phyloP scores from a whole-genome alignment of 176 grass and related monocot genomes.

The Tuctoria greenei region DNA sequence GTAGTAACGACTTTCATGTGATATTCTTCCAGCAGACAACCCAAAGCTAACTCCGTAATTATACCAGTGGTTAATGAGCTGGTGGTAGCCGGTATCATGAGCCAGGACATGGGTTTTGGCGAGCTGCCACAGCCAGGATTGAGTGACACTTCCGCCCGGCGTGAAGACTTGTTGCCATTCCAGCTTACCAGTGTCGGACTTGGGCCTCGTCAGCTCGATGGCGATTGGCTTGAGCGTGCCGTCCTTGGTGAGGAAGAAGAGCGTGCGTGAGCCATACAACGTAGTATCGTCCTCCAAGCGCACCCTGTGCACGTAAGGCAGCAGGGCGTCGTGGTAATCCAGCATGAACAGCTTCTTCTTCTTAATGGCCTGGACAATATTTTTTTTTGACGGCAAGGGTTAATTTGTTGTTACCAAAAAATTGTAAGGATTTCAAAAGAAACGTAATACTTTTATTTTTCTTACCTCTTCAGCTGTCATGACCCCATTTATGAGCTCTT shows the following conservation, averaged over 20 bases:
- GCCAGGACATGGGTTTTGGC: conserved; percentile 66
- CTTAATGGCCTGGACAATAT: conserved; percentile 43
- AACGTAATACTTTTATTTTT: too few relatives aligned
- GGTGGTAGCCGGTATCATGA: conserved; percentile 63
- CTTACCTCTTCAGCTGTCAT: conserved; percentile 61
- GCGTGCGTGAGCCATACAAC: conserved; percentile 60
- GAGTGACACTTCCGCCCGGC: conserved; percentile 30
- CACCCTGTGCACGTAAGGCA: conserved; percentile 63
- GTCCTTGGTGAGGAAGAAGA: conserved; percentile 53
- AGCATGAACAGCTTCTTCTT: conserved; percentile 67
- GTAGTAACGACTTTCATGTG: not conserved
- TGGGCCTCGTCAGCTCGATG: conserved; percentile 62
- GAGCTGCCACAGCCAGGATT: conserved; percentile 68
- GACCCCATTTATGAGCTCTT: conserved; percentile 38
- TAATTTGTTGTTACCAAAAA: not conserved
- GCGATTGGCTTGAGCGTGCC: conserved; percentile 58
- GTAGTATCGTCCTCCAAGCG: conserved; percentile 37
- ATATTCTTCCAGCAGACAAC: not conserved
- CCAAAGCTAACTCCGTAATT: not conserved
- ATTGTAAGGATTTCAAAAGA: too few relatives aligned
- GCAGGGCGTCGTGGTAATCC: conserved; percentile 71
- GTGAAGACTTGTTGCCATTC: conserved; percentile 57
- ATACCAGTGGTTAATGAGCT: conserved; percentile 66
- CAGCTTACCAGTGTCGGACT: not conserved
- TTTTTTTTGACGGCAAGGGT: not conserved